Conservation (phyloP, 73 alveolate genomes). For the Diophrys appendiculata region DNA sequence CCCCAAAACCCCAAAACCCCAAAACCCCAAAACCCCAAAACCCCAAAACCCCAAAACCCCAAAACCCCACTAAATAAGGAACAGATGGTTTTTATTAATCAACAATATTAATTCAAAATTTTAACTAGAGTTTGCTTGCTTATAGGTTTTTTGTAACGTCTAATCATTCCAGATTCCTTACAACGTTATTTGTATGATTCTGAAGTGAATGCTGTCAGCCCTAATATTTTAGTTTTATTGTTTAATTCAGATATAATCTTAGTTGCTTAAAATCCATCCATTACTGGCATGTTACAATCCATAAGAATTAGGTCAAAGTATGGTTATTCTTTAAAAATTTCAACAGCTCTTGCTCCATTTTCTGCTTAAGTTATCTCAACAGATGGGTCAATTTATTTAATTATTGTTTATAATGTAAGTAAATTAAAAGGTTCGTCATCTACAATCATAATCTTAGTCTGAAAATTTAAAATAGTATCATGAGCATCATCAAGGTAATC, state of each 20-base stretch:
- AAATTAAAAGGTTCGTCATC: background rate
- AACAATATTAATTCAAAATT: too few relatives aligned
- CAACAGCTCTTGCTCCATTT: background rate
- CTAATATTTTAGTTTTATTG: background rate
- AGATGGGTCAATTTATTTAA: too few relatives aligned
- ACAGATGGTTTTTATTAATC: too few relatives aligned
- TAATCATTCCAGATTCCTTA: background rate
- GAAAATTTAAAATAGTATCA: too few relatives aligned
- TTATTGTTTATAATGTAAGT: background rate
- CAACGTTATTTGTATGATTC: background rate
- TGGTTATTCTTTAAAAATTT: background rate
- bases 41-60: too few relatives aligned
- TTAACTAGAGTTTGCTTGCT: too few relatives aligned
- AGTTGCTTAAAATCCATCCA: conserved; percentile 10
- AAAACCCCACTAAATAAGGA: too few relatives aligned
- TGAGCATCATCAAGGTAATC: too few relatives aligned
- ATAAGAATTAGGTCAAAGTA: background rate
- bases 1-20: too few relatives aligned
- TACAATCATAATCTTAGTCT: too few relatives aligned
- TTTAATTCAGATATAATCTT: background rate
- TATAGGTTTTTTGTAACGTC: background rate
- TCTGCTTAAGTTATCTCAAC: background rate
- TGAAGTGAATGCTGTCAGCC: conserved; percentile 8
- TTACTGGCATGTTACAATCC: conserved; percentile 22
- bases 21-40: too few relatives aligned